Evolutionary conservation across 164 flowering plant genomes (phyloP).

Genomic region (Liriodendron chinense): DNA sequence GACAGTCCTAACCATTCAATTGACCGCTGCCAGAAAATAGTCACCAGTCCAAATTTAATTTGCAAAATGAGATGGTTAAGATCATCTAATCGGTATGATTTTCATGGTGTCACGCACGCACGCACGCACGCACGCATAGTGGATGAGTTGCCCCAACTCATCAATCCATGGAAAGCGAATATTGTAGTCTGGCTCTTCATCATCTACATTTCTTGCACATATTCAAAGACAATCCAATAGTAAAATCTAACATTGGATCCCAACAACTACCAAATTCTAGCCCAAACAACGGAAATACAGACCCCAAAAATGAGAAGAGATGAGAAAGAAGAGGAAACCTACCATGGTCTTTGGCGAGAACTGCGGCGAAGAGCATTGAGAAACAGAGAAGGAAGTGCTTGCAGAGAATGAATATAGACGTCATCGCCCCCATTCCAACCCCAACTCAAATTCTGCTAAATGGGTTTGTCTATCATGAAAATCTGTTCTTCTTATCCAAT

Average conservation of each 20-base stretch:
- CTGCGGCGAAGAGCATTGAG: neutral
- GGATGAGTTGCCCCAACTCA: too few relatives aligned
- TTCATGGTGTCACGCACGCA: too few relatives aligned
- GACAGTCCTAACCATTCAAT: too few relatives aligned
- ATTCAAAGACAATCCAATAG: neutral
- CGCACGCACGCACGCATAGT: too few relatives aligned
- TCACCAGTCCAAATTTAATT: too few relatives aligned
- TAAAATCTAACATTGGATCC: neutral
- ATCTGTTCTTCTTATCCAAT: neutral
- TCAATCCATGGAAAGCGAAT: too few relatives aligned
- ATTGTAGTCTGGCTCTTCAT: too few relatives aligned
- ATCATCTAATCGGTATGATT: too few relatives aligned
- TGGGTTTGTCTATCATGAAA: neutral
- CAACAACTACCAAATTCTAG: neutral
- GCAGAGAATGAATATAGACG: neutral
- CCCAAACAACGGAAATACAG: neutral
- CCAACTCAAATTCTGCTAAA: neutral
- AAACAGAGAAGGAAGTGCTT: constrained; percentile 6
- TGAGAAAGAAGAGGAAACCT: neutral
- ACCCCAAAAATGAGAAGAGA: neutral
- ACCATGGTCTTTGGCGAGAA: constrained; percentile 7
- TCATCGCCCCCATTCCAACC: neutral
- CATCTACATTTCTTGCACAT: neutral
- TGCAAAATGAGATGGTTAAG: too few relatives aligned
- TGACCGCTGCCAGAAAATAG: too few relatives aligned